Base-by-base conservation (phyloP, 805 yeast species). In the Danielozyma ontarioensis region DNA sequence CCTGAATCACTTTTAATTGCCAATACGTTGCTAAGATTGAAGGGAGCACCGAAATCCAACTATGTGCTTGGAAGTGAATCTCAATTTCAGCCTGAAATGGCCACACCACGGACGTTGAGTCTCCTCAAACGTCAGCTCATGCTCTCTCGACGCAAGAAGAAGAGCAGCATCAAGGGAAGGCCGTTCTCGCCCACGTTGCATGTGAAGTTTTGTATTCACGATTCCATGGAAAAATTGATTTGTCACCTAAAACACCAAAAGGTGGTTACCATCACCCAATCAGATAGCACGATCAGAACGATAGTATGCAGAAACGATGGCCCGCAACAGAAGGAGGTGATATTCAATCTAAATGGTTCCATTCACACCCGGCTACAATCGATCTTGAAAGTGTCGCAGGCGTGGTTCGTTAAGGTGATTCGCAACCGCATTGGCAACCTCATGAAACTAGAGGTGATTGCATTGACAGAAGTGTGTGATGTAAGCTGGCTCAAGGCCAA, bases 401-500 rank as follows among this genome's bases (percentile, higher is more conserved):
- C 30, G 23, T 21, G n/a, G 5, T 67, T 65, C 31, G 57, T 64
- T 8, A 59, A 61, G 35, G 54, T 64, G 13, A 55, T 62, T 17
- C 51, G 73, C 44, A 64, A 62, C 34, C 55, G 52, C 26, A 54
- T 53, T 30, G 71, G 72, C 1, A 53, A 51, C 27, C 40, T 67
- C 11, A 45, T 65, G 22, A 67, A 65, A 32, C 39, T 66, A 31
- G 70, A 66, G 34, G 50, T 62, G 1, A 39, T 50, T 29, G 25
- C 44, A 11, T 17, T 11, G 2, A 3, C 13, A 7, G 29, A 21
- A n/a, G 18, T 22, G 27, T 23, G 31, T 14, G 33, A 34, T 36
- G 39, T 58, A 17, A 64, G 55, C 31, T 60, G 64, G 65, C 43
- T 67, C 13, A 68, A 68, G 38, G 50, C 51, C 26, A 47, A 54